These are phyloP conservation scores for Lachancea waltii DNA, from an alignment of 805 yeast species.

Conservation along the genomic window DNA sequence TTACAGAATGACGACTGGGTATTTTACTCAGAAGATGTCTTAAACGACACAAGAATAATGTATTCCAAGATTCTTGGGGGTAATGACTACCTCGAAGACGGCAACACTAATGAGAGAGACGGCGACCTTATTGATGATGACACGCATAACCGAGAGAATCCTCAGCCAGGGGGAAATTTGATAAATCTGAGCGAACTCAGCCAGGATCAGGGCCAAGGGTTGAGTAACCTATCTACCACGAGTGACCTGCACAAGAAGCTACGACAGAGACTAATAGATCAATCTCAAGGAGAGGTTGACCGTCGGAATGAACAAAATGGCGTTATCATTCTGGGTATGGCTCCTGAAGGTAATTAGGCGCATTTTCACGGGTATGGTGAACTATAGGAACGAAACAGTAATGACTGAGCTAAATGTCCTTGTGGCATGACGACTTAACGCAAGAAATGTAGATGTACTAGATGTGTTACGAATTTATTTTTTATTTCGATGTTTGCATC, in stretches of 20 bases:
- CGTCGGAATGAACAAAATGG: slow-evolving; percentile 27
- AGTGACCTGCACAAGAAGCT: slow-evolving; percentile 28
- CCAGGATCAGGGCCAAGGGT: slow-evolving; percentile 10
- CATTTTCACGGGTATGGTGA: too few species aligned
- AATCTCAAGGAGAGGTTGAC: slow-evolving; percentile 25
- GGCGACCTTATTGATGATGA: slow-evolving; percentile 3
- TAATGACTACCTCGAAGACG: slow-evolving; percentile 28
- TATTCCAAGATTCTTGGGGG: slow-evolving; percentile 34
- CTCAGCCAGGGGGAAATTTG: slow-evolving; percentile 12
- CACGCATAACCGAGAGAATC: background rate
- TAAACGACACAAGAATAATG: slow-evolving; percentile 32
- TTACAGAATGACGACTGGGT: slow-evolving; percentile 25
- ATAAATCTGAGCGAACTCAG: slow-evolving; percentile 19
- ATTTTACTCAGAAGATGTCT: slow-evolving; percentile 25
- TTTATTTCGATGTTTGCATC: background rate
- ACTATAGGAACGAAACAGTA: slow-evolving; percentile 24
- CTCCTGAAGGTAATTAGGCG: slow-evolving; percentile 13
- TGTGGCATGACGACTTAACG: slow-evolving; percentile 8
- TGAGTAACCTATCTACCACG: slow-evolving; percentile 20
- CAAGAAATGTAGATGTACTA: slow-evolving; percentile 9
- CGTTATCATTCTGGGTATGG: slow-evolving; percentile 30
- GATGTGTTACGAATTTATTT: slow-evolving; percentile 8
- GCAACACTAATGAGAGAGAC: background rate
- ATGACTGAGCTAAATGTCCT: background rate
- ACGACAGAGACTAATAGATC: slow-evolving; percentile 22